Base-by-base conservation (phyloP, 2,329 filamentous ascomycete genomes). In the Emericellopsis atlantica region DNA sequence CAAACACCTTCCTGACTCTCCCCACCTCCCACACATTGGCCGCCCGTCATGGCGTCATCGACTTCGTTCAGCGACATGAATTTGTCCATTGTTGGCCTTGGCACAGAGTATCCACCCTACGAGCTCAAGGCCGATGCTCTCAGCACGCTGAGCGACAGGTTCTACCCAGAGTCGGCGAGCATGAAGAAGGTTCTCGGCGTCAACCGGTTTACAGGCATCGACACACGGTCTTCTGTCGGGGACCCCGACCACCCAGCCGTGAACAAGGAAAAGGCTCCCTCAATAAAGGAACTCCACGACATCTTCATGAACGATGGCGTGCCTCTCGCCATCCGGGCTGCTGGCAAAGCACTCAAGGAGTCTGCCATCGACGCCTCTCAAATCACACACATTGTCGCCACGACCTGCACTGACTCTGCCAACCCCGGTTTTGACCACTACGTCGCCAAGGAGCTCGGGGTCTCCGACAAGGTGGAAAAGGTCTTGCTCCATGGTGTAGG, bases 341-440 rank as follows among this genome's bases (percentile, higher is more conserved):
- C 72, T 18, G 60, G 62, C 22, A 74, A 75, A 53, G 76, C 49
- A 6, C 23, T 54, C 9, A 32, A 45, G 8, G 50, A 57, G 29
- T 40, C 49, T 4, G 44, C 43, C 2, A 57, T 59, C 38, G 55
- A 58, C 24, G 36, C 47, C 6, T 40, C 62, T 8, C 51, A 76
- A 40, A 76, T 84, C 46, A 84, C 78, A 4, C 79, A 84, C 49
- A 65, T 81, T 33, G 76, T 84, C 8, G 72, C 76, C 21, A 80
- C 77, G 1, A 82, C 78, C 5, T 83, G 79, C 53, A 84, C 79
- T 8, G 75, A 83, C 53, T 80, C 76, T 46, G 76, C 77, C 14
- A 83, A 82, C 52, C 79, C 79, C 0, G 79, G 79, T 2, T 83
- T 76, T 51, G 79, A 83, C 48, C 75, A 81, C 54, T 79, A 66